A percentile compares a stretch with the other conserved stretches of the same genome.
Conservation (phyloP, 2,329 filamentous ascomycete genomes). For the Myriosclerotinia scirpicola region DNA sequence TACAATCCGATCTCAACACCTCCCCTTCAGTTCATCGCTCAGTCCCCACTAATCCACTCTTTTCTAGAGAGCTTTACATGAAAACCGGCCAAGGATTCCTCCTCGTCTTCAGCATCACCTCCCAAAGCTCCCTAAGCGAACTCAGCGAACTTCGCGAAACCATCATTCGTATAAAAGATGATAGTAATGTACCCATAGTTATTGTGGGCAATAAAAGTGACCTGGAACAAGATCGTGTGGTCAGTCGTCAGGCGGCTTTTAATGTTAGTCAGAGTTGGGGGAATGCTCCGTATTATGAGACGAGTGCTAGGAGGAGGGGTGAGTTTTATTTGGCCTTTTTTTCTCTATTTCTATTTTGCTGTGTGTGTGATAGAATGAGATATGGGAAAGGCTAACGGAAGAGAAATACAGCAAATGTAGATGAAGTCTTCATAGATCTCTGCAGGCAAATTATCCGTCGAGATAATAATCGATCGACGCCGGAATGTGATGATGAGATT, state of each 20-base stretch:
- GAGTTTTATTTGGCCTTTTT: conserved; percentile 22
- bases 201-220: conserved; percentile 75
- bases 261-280: conserved; percentile 68
- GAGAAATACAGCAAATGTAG: conserved; percentile 55
- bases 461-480: conserved; percentile 43
- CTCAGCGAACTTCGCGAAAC: conserved; percentile 71
- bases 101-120: conserved; percentile 73
- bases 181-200: conserved; percentile 67
- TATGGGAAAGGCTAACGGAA: not conserved
- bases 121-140: conserved; percentile 65
- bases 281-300: conserved; percentile 73
- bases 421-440: conserved; percentile 69
- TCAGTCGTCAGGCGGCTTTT: conserved; percentile 64
- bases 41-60: not conserved
- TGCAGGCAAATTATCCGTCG: conserved; percentile 66
- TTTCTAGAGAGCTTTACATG: conserved; percentile 67
- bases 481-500: conserved; percentile 19
- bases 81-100: conserved; percentile 75
- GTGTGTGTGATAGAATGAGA: not conserved
- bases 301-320: conserved; percentile 61
- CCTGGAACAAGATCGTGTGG: conserved; percentile 68
- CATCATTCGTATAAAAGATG: conserved; percentile 72
- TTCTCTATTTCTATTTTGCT: not conserved
- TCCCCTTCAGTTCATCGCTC: not conserved
- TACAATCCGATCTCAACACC: not conserved